Percentiles rank a stretch among this genome's conserved stretches.
These are phyloP conservation scores for Pichia sporocuriosa DNA, from an alignment of 805 yeast species.

Conservation along the genomic window DNA sequence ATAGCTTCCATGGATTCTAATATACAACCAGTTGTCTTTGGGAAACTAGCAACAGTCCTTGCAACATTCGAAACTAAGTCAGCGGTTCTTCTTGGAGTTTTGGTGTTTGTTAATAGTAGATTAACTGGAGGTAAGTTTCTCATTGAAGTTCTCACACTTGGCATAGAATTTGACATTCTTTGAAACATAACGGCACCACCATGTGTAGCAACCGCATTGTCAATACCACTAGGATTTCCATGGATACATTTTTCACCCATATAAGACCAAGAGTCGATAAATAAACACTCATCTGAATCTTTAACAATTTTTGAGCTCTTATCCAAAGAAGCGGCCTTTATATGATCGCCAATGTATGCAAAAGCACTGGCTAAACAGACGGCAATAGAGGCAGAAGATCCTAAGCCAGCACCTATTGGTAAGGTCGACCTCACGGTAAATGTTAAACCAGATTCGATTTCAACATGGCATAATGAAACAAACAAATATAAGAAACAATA, in stretches of 20 bases:
- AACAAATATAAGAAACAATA: slow-evolving; percentile 78
- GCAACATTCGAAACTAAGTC: slow-evolving; percentile 74
- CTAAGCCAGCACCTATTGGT: slow-evolving; percentile 96
- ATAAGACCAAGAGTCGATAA: slow-evolving; percentile 81
- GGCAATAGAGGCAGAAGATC: slow-evolving; percentile 86
- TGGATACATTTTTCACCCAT: slow-evolving; percentile 94
- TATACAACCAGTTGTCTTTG: slow-evolving; percentile 50
- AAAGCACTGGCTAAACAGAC: slow-evolving; percentile 80
- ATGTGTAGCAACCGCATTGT: slow-evolving; percentile 89
- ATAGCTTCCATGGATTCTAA: slow-evolving; percentile 72
- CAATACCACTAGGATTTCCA: slow-evolving; percentile 95
- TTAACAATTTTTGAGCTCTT: slow-evolving; percentile 30
- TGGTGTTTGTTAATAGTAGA: slow-evolving; percentile 75
- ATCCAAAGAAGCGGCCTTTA: slow-evolving; percentile 33
- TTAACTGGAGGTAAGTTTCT: slow-evolving; percentile 67
- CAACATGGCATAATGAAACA: slow-evolving; percentile 45
- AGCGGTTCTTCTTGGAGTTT: slow-evolving; percentile 83
- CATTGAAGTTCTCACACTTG: slow-evolving; percentile 61
- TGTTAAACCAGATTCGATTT: slow-evolving; percentile 40
- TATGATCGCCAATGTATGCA: slow-evolving; percentile 50
- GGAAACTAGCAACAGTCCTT: slow-evolving; percentile 42
- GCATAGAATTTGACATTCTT: slow-evolving; percentile 48
- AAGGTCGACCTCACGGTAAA: slow-evolving; percentile 74
- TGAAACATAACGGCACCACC: slow-evolving; percentile 95
- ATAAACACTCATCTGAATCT: slow-evolving; percentile 40